A percentile compares a stretch with the other conserved stretches of the same genome.
Evolutionary conservation across 176 grass and related monocot species (phyloP).

Genomic region (Ampelocalamus luodianensis): DNA sequence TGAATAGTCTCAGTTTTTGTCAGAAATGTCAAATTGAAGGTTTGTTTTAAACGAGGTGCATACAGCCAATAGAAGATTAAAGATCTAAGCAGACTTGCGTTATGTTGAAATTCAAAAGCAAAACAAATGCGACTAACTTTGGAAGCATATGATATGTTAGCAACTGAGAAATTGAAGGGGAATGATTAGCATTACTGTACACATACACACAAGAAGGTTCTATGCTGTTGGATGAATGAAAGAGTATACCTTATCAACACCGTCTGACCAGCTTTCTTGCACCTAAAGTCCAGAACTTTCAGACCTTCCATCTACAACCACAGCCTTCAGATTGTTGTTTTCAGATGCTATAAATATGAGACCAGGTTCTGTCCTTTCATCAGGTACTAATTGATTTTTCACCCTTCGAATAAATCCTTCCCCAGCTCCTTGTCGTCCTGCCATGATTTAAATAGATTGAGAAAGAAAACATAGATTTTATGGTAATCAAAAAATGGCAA

Average conservation of each 20-base stretch:
- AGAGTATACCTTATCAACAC: slow-evolving; percentile 37
- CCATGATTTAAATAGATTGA: no score
- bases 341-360: no score
- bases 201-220: not conserved
- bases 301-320: not conserved
- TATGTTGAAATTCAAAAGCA: not conserved
- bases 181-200: not conserved
- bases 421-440: no score
- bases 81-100: not conserved
- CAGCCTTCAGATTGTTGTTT: not conserved
- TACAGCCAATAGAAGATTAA: not conserved
- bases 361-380: no score
- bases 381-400: no score
- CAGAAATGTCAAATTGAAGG: not conserved
- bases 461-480: no score
- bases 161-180: not conserved
- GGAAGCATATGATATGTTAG: not conserved
- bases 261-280: not conserved
- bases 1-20: slow-evolving; percentile 14
- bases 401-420: no score
- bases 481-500: no score
- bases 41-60: slow-evolving; percentile 8
- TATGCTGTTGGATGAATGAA: not conserved
- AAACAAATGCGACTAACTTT: not conserved
- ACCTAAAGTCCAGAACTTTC: slow-evolving; percentile 25